phyloP scores from a whole-genome alignment of 331 rosid species.

The Malus hybrid region DNA sequence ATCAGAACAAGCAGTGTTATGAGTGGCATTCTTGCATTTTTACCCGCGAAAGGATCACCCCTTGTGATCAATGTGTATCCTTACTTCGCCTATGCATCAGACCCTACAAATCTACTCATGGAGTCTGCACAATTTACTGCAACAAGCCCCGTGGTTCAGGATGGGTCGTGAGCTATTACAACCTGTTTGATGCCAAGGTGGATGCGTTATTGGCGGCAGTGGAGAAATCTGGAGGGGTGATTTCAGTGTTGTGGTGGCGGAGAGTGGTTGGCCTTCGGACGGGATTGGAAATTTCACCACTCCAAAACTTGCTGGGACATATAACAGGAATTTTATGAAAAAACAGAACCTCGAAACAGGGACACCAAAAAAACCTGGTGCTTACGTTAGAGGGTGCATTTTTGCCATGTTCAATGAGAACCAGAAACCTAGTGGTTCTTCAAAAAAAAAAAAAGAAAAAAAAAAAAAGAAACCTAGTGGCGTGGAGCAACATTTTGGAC shows the following conservation, averaged over 20 bases:
- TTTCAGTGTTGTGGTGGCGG: constrained; percentile 9
- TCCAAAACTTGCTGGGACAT: background rate
- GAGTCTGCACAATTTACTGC: constrained; percentile 5
- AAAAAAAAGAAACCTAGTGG: background rate
- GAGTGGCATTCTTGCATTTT: too few relatives aligned
- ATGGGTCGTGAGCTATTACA: constrained; percentile 1
- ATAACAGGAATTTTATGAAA: constrained; percentile 12
- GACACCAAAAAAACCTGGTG: constrained; percentile 21
- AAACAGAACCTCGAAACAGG: background rate
- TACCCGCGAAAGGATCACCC: too few relatives aligned
- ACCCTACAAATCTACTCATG: background rate
- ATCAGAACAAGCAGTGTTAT: background rate
- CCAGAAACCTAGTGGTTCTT: background rate
- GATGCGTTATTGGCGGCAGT: constrained; percentile 22
- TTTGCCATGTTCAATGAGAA: constrained; percentile 23
- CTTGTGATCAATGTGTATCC: too few relatives aligned
- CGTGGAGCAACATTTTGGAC: constrained; percentile 9
- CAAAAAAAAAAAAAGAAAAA: too few relatives aligned
- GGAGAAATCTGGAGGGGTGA: background rate
- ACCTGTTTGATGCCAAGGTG: constrained; percentile 25
- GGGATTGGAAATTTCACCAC: constrained; percentile 10
- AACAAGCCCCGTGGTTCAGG: background rate
- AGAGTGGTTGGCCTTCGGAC: constrained; percentile 36
- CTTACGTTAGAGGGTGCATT: constrained; percentile 7
- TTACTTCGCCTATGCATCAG: too few relatives aligned